Evolutionary conservation across 176 grass and related monocot species (phyloP), one percentile per base, ranked within the genome.

Genomic region (Urochloa ruziziensis): DNA sequence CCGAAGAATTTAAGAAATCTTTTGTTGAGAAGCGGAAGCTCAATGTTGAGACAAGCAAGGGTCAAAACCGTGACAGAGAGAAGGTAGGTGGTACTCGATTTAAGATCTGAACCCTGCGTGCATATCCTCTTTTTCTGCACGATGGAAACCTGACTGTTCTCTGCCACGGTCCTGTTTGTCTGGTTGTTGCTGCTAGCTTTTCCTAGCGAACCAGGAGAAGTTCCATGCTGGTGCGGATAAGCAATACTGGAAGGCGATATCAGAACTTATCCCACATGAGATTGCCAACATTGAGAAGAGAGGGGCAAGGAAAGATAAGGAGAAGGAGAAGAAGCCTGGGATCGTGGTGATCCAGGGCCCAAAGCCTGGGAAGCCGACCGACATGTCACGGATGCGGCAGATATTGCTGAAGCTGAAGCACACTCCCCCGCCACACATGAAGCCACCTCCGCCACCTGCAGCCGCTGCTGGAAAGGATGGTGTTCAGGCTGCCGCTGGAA

Each of bases 161-260:
- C 67, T 75, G 5, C 52, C 65, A 33, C 6, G 18, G n/a, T 64
- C 25, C 1, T 42, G 19, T 67, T 28, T 4, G 21, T 4, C 14
- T 39, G 28, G 24, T 37, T 79, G 36, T 10, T 2, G 2, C 9
- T 2, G 2, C 9, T 71, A 96, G 94, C 86, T 96, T 83, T 96
- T 89, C 87, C 88, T 91, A 46, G 75, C 91, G 7, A 96, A 89
- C 83, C 90, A 96, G 51, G 91, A 96, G 32, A 96, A 96, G 80
- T 96, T 96, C 71, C 94, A 96, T 24, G 68, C 84, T 10, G 79
- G 89, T 1, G 94, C 94, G 0, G 90, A 89, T 73, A 91, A 96
- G 67, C 94, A 96, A 67, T 96, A 96, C 86, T 96, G 94, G 94
- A 96, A 96, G 67, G 94, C 91, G n/a, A 96, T 93, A 85, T 92